Evolutionary conservation across 805 yeast species (phyloP).

Genomic region (Blastobotrys chiropterorum): DNA sequence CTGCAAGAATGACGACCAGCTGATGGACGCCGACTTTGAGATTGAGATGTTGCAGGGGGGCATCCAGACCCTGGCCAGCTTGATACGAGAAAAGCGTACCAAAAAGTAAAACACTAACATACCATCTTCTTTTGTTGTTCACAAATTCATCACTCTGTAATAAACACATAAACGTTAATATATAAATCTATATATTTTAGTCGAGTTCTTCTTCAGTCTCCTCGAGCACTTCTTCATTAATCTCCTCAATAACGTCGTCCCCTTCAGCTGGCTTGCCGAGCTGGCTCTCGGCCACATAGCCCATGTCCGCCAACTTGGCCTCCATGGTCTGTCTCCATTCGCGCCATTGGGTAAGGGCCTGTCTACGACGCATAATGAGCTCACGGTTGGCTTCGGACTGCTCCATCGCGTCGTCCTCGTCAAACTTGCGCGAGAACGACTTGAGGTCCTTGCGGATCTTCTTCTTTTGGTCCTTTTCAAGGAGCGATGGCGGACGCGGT

Average conservation of each 20-base stretch:
- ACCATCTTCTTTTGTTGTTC: too few relatives aligned
- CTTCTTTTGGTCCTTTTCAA: slow-evolving; percentile 76
- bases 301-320: slow-evolving; percentile 40
- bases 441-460: slow-evolving; percentile 83
- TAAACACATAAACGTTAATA: not conserved
- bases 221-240: slow-evolving; percentile 51
- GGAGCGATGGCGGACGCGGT: slow-evolving; percentile 83
- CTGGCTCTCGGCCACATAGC: slow-evolving; percentile 34
- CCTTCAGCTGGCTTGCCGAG: slow-evolving; percentile 46
- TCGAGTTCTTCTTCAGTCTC: slow-evolving; percentile 40
- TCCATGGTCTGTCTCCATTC: slow-evolving; percentile 59
- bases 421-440: slow-evolving; percentile 88
- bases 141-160: not conserved
- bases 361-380: slow-evolving; percentile 76
- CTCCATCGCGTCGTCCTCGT: slow-evolving; percentile 92
- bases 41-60: slow-evolving; percentile 17
- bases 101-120: not conserved
- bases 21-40: slow-evolving; percentile 16
- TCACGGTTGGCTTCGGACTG: slow-evolving; percentile 89
- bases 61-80: slow-evolving; percentile 10
- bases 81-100: slow-evolving; percentile 3
- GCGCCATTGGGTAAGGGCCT: slow-evolving; percentile 78
- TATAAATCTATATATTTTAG: slow-evolving; percentile 3
- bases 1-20: slow-evolving; percentile 8
- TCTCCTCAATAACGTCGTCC: slow-evolving; percentile 63